Evolutionary conservation across 2,329 filamentous ascomycete species (phyloP).

Genomic region (Pseudogymnoascus sp.): DNA sequence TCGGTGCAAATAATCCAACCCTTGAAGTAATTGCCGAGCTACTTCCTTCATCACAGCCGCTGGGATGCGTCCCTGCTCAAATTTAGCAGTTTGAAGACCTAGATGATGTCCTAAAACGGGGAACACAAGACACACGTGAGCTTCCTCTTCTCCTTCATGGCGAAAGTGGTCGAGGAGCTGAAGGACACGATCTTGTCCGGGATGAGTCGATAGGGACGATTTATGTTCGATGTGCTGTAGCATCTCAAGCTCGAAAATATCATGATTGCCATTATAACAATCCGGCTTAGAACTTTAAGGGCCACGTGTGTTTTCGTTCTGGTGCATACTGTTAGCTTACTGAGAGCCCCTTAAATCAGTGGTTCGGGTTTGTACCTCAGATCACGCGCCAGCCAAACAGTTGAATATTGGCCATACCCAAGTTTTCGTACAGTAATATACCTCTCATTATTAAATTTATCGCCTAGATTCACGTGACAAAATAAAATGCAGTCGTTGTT

Average conservation of each 20-base stretch:
- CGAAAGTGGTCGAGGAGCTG: neutral
- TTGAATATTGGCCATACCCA: neutral
- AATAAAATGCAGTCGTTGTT: neutral
- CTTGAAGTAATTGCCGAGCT: constrained; percentile 12
- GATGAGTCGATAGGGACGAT: neutral
- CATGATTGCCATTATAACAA: neutral
- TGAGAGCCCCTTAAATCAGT: neutral
- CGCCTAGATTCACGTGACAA: neutral
- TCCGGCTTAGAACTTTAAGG: neutral
- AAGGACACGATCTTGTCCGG: neutral
- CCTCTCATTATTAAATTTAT: neutral
- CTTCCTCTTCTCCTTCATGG: neutral
- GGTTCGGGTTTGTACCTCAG: neutral
- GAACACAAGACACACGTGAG: neutral
- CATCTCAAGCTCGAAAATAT: neutral
- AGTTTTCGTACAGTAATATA: neutral
- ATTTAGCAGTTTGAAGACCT: neutral
- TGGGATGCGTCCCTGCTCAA: neutral
- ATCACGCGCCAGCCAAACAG: neutral
- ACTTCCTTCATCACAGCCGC: neutral
- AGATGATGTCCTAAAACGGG: neutral
- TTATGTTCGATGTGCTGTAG: neutral
- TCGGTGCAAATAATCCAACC: constrained; percentile 17
- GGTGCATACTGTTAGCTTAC: neutral
- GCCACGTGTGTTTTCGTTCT: neutral